Evolutionary conservation across 108 stramenopile genomes (phyloP).

Genomic region (Epithemia pelagica): DNA sequence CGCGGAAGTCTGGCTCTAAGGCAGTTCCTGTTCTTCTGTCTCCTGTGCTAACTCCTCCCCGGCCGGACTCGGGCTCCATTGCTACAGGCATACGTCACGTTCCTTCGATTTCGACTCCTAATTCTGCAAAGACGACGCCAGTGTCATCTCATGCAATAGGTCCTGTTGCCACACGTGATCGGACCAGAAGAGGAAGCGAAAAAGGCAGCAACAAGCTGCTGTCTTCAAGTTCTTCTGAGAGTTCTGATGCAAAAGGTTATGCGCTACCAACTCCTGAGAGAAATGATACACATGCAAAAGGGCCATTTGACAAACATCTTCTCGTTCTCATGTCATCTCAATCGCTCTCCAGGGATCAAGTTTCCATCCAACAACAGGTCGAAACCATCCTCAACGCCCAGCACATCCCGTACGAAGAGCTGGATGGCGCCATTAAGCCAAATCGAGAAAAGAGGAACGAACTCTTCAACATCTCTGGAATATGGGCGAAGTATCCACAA

Average conservation of each 20-base stretch:
- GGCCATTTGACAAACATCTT: conserved; percentile 17
- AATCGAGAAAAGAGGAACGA: conserved; percentile 42
- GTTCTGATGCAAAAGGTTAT: not conserved
- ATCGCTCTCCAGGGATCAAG: conserved; percentile 21
- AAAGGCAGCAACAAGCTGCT: too few relatives aligned
- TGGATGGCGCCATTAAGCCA: conserved; percentile 54
- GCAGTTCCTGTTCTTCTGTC: not conserved
- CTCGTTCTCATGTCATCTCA: conserved; percentile 23
- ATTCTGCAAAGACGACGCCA: too few relatives aligned
- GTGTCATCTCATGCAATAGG: too few relatives aligned
- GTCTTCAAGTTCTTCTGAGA: too few relatives aligned
- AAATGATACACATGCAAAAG: not conserved
- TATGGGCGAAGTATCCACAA: conserved; percentile 69
- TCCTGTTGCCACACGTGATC: too few relatives aligned
- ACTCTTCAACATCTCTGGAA: conserved; percentile 56
- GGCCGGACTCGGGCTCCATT: not conserved
- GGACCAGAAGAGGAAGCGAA: too few relatives aligned
- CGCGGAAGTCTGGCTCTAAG: not conserved
- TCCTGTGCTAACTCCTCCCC: not conserved
- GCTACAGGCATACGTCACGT: too few relatives aligned
- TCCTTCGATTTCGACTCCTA: too few relatives aligned
- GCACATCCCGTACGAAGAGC: conserved; percentile 28
- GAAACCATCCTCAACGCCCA: conserved; percentile 19
- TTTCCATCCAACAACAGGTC: conserved; percentile 26
- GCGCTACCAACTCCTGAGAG: not conserved